Evolutionary conservation across 1,284 basidiomycete species (phyloP), one percentile per base, ranked within the genome.

Genomic region (Veloboletus limbatus): DNA sequence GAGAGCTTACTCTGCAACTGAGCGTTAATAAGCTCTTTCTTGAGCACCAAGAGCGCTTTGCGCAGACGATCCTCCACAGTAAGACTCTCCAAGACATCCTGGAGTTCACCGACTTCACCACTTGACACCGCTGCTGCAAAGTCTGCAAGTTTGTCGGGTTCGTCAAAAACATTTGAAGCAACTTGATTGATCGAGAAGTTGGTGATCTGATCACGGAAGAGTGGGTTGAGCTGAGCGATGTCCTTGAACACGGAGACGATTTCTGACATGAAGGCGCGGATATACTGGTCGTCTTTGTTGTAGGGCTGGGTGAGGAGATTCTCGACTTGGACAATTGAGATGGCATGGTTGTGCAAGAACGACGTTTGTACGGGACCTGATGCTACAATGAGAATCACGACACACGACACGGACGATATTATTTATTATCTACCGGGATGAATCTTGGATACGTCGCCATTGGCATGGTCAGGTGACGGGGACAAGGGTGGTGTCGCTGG

Each of bases 241-340:
- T 98, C 95, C 76, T 98, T 99, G 81, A 99, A 98, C 26, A 97
- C 93, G 38, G 89, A 89, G 54, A 99, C 92, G 52, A 99, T 91
- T 71, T 98, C 96, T 43, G 88, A 87, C 85, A 95, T 96, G 72
- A 97, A 89, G 3, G 96, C 96, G 26, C 93, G 88, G 52, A 96
- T 88, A 66, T 97, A 88, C 65, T 96, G 93, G 62, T 92, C 85
- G 65, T 96, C 90, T 69, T 94, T 93, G 73, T 91, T 86, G 75
- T 89, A 96, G 0, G 92, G 84, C 52, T 88, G 81, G 9, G 85
- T 88, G 31, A 67, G 69, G 49, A 95, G 77, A 60, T 98, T 98
- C 37, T 87, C 82, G 36, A 98, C 89, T 55, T 92, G 87, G 49
- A 93, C 94, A 51, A 99, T 80, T 3, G 96, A 98, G 49, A 99